phyloP scores from a whole-genome alignment of 1,284 basidiomycete genomes.

The Anthracocystis setariae region DNA sequence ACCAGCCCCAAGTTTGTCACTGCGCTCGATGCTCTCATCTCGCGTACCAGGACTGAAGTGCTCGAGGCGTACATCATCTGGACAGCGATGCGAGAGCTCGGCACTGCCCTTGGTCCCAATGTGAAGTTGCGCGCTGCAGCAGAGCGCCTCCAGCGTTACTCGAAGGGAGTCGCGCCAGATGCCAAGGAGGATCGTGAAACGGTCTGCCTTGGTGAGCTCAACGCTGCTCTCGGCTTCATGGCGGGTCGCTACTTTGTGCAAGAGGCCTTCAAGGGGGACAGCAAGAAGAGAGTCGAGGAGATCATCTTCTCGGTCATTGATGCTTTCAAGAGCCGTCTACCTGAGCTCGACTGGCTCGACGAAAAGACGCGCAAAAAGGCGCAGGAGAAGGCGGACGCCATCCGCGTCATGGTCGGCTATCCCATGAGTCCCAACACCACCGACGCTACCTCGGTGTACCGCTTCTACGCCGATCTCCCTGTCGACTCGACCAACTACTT shows the following conservation, averaged over 20 bases:
- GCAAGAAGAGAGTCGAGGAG: conserved; percentile 81
- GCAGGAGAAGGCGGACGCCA: conserved; percentile 83
- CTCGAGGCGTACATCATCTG: conserved; percentile 83
- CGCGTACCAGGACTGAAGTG: conserved; percentile 76
- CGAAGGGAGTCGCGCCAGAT: conserved; percentile 84
- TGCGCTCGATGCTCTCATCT: conserved; percentile 78
- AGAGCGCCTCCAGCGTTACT: conserved; percentile 77
- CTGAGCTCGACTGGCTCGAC: conserved; percentile 90
- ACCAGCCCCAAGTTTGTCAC: conserved; percentile 83
- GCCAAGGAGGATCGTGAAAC: conserved; percentile 83
- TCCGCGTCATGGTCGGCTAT: conserved; percentile 87
- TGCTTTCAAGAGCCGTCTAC: conserved; percentile 83
- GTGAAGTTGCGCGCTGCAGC: conserved; percentile 67
- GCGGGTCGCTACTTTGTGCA: conserved; percentile 79
- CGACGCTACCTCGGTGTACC: conserved; percentile 76
- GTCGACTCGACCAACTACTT: conserved; percentile 81
- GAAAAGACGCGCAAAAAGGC: conserved; percentile 81
- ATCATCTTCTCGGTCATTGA: conserved; percentile 88
- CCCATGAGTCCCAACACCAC: conserved; percentile 85
- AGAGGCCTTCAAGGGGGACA: conserved; percentile 83
- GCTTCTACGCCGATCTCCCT: conserved; percentile 79
- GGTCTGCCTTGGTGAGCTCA: conserved; percentile 70
- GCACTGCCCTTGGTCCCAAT: conserved; percentile 51
- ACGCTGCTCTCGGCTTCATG: conserved; percentile 71
- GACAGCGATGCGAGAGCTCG: conserved; percentile 60